A percentile compares a stretch with the other conserved stretches of the same genome.
Conservation (phyloP, 2,329 filamentous ascomycete genomes). For the Clarireedia paspali region DNA sequence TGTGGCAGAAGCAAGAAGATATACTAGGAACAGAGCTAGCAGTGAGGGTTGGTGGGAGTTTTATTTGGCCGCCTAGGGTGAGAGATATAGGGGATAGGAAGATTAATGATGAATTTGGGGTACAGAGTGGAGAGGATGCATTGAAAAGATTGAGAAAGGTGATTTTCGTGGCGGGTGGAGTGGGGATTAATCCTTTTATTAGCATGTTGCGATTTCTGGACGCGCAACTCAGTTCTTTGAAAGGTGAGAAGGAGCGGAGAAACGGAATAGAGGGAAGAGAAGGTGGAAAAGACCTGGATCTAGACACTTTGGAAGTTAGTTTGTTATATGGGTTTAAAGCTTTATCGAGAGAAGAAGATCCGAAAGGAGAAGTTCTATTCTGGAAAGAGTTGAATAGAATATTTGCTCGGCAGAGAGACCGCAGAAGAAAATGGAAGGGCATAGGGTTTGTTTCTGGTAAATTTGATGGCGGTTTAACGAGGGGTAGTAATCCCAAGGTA, state of each 20-base stretch:
- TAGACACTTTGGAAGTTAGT: slow-evolving; percentile 7
- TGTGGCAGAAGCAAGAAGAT: slow-evolving; percentile 52
- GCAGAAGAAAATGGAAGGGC: slow-evolving; percentile 31
- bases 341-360: slow-evolving; percentile 10
- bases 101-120: not conserved
- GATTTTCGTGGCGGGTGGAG: slow-evolving; percentile 51
- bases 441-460: slow-evolving; percentile 38
- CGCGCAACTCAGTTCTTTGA: not conserved
- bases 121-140: not conserved
- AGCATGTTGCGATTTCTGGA: slow-evolving; percentile 23
- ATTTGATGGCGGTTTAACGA: no score
- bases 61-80: slow-evolving; percentile 63
- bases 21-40: slow-evolving; percentile 52
- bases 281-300: not conserved
- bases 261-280: not conserved
- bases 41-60: slow-evolving; percentile 73
- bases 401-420: not conserved
- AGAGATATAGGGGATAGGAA: not conserved
- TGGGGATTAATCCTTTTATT: slow-evolving; percentile 30
- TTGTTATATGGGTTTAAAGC: slow-evolving; percentile 27
- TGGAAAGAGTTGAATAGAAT: slow-evolving; percentile 32
- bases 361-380: slow-evolving; percentile 40
- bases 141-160: slow-evolving; percentile 42
- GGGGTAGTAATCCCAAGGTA: no score
- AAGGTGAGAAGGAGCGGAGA: no score